phyloP scores from a whole-genome alignment of 805 yeast species.

The Starmerella scarabaei region DNA sequence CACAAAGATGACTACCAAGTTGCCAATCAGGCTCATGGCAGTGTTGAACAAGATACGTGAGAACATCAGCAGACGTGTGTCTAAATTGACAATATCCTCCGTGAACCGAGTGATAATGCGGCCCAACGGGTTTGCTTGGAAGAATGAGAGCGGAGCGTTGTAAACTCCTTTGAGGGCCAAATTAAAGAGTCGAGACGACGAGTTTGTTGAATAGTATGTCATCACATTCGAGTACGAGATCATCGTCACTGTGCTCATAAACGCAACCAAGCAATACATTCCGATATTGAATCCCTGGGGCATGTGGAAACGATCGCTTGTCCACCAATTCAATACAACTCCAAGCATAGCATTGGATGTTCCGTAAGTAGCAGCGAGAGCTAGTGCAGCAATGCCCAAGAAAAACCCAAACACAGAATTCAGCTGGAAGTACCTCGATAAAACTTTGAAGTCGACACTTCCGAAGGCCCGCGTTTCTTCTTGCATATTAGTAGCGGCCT shows the following conservation, averaged over 20 bases:
- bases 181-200: conserved; percentile 46
- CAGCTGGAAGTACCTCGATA: conserved; percentile 24
- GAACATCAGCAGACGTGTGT: conserved; percentile 45
- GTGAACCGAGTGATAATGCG: conserved; percentile 73
- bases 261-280: conserved; percentile 25
- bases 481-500: background rate
- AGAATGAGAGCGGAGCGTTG: conserved; percentile 64
- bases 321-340: conserved; percentile 58
- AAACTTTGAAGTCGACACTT: conserved; percentile 20
- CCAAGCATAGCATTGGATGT: conserved; percentile 28
- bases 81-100: conserved; percentile 70
- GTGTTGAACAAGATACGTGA: conserved; percentile 28
- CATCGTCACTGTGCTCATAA: background rate
- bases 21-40: conserved; percentile 43
- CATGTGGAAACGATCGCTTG: conserved; percentile 33
- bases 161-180: conserved; percentile 46
- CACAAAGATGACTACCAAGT: conserved; percentile 48
- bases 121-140: conserved; percentile 79
- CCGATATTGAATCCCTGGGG: conserved; percentile 54
- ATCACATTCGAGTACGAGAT: background rate
- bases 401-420: background rate
- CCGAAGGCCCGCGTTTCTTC: conserved; percentile 5
- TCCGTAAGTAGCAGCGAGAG: conserved; percentile 27
- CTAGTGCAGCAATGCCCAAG: background rate
- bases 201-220: conserved; percentile 35